These are phyloP conservation scores for Casuarina cunninghamiana DNA, from an alignment of 306 rosid genomes.

Conservation along the genomic window DNA sequence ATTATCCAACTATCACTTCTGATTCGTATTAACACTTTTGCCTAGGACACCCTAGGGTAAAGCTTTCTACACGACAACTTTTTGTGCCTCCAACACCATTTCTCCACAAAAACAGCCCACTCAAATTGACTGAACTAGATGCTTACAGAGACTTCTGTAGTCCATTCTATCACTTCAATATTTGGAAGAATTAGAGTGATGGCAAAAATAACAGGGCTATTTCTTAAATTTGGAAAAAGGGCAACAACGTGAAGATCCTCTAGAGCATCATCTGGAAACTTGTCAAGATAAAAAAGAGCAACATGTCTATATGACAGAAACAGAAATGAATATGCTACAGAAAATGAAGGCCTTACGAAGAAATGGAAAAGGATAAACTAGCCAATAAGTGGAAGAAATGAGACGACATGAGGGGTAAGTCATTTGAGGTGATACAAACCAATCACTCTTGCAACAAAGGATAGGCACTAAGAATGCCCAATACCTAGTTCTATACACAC, in stretches of 20 bases:
- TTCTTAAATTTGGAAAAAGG: background rate
- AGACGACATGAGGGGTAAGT: background rate
- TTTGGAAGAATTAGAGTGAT: background rate
- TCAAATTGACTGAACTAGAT: background rate
- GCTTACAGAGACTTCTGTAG: background rate
- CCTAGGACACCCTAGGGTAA: background rate
- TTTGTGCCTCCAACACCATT: background rate
- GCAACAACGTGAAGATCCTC: background rate
- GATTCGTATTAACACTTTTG: background rate
- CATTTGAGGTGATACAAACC: background rate
- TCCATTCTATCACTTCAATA: background rate
- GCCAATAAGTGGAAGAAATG: constrained; percentile 4
- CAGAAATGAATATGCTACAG: background rate
- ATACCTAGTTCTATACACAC: background rate
- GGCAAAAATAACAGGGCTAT: background rate
- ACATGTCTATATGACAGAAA: background rate
- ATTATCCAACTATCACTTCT: background rate
- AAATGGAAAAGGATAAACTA: background rate
- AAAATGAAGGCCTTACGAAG: background rate
- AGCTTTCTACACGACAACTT: background rate
- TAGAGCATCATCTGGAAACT: background rate
- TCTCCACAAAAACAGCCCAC: too few species aligned
- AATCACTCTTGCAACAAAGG: background rate
- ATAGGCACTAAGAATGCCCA: background rate
- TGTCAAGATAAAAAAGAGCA: background rate